Base-by-base conservation (phyloP, 495 filamentous ascomycete genomes). In the Neurospora discreta region DNA sequence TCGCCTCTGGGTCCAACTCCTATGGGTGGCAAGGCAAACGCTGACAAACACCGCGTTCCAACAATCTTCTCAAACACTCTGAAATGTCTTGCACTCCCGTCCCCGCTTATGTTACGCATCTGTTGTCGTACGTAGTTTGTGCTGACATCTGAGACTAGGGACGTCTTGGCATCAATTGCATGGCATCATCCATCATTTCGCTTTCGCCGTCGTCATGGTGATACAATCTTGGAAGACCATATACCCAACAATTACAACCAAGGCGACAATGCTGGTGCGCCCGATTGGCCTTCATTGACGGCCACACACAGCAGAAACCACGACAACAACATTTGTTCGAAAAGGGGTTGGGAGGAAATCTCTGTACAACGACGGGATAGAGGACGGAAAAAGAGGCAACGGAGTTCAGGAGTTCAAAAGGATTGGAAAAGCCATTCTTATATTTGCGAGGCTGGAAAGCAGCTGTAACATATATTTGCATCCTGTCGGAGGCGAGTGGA, bases 31-130 rank as follows among this genome's bases (percentile, higher is more conserved):
- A 73, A 46, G 74, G 71, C 76, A 76, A 33, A 76, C 80, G 84
- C 77, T 81, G 84, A 85, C 69, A 82, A 83, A 81, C 72, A 83
- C 84, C 84, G 84, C 82, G 81, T 79, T 78, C 78, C 52, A 73
- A 78, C 72, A 80, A 86, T 86, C 84, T 86, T 86, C 84, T 86
- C 84, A 85, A 78, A 74, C 69, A 75, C 60, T 83, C 83, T 84
- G 83, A 85, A 52, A 70, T 74, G 41, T 69, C 43, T 23, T 68
- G 46, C 26, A 67, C 15, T 18, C 26, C 52, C 26, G 15, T 33
- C 33, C 52, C 15, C 52, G 52, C 52, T 36, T 26, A 9, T 65
- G 52, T 36, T 65, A 65, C 26, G 52, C 15, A 65, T 65, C 15
- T 65, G 52, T 36, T 36, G 52, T 65, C 52, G 15, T 33, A 65